phyloP scores from a whole-genome alignment of 106 monocot genomes.

The Amphibolis antarctica region DNA sequence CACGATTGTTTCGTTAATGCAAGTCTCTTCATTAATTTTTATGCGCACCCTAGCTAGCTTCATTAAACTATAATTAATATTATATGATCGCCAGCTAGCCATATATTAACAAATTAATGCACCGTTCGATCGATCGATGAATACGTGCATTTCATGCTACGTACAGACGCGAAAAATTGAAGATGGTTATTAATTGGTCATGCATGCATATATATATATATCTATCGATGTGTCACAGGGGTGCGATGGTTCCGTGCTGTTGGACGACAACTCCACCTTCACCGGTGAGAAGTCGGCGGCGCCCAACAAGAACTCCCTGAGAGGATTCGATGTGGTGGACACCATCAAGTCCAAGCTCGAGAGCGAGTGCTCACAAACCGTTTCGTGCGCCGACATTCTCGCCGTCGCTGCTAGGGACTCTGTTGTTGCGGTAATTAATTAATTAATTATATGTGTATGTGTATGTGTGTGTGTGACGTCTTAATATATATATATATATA shows the following conservation, averaged over 20 bases:
- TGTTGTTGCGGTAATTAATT: conserved; percentile 28
- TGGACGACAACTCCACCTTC: conserved; percentile 31
- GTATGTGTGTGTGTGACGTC: too few relatives aligned
- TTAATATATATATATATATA: too few relatives aligned
- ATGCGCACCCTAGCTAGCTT: not conserved
- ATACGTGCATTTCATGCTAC: not conserved
- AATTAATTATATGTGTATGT: not conserved
- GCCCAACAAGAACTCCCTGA: conserved; percentile 26
- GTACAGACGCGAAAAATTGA: too few relatives aligned
- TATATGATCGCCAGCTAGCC: not conserved
- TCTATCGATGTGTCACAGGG: conserved; percentile 23
- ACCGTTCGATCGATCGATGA: too few relatives aligned
- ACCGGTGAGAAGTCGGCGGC: conserved; percentile 42
- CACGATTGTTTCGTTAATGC: conserved; percentile 20
- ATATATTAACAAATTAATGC: too few relatives aligned
- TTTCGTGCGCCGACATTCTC: conserved; percentile 40
- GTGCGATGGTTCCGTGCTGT: conserved; percentile 52
- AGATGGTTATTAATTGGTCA: not conserved
- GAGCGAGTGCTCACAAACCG: conserved; percentile 32
- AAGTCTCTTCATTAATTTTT: not conserved
- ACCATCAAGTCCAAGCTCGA: conserved; percentile 50
- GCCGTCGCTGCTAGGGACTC: conserved; percentile 44
- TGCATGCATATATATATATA: not conserved
- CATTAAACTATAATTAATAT: not conserved
- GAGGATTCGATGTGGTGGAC: conserved; percentile 47